Evolutionary conservation across 176 grass and related monocot genomes (phyloP), one percentile per base, ranked within the genome.

Genomic region (Rhynchospora pubera): DNA sequence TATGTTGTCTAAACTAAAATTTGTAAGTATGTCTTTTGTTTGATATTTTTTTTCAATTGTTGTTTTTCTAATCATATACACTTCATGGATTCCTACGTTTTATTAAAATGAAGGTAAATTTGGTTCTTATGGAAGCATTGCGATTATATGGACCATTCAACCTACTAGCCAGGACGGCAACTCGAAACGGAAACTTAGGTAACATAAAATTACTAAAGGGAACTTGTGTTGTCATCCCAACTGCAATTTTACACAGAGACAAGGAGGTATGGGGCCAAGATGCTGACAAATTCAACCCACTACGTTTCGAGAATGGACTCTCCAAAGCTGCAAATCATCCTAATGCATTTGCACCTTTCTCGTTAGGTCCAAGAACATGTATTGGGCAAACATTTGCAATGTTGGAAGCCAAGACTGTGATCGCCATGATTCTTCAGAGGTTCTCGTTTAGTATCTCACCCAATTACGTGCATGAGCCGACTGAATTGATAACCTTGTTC

Each of bases 311-410:
- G 62, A 86, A 90, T 1, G 88, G 88, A 4, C 78, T 86, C 9
- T 21, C 42, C 1, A 86, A 45, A 8, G 91, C 91, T 0, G 74
- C 83, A 0, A 85, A 89, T 57, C 79, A 87, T 51, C 83, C 91
- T 21, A 87, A 80, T 10, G 85, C 83, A 0, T 7, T 90, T 21
- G 18, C 90, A 10, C 48, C 91, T 0, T 93, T 93, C 69, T 89
- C 87, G 0, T 23, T 30, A 0, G 91, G 86, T 5, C 91, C 88
- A 0, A 79, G 91, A 45, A 75, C 76, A 0, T 93, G 91, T 82
- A 84, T 93, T 0, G 80, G 91, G 0, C 87, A 91, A 69, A 94
- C 86, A 79, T 91, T 94, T 8, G 85, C 92, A 0, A 85, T 91
- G 92, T 65, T 89, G 1, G 85, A 94, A 62, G 89, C 87, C 0